phyloP scores from a whole-genome alignment of 495 filamentous ascomycete genomes.

The Gamarada debralockiae region DNA sequence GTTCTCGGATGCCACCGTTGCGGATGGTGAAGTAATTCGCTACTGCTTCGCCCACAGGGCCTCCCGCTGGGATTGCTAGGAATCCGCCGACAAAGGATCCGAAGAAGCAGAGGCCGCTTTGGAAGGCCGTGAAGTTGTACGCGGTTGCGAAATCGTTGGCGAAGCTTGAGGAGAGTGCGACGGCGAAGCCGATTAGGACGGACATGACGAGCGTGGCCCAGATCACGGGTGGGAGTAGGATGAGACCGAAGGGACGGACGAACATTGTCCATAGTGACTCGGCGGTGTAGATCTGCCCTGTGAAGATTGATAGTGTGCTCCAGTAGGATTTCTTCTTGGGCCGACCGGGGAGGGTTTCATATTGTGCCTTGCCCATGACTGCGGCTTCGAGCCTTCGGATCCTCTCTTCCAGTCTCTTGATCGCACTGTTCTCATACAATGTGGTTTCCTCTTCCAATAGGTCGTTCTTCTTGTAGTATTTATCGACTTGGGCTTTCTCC shows the following conservation, averaged over 20 bases:
- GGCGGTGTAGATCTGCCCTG: too few relatives aligned
- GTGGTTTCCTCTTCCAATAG: not conserved
- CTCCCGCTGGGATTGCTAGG: conserved; percentile 42
- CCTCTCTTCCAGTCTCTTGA: conserved; percentile 11
- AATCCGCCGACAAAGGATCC: conserved; percentile 42
- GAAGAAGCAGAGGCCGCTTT: conserved; percentile 45
- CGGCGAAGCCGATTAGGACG: conserved; percentile 5
- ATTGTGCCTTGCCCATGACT: conserved; percentile 1
- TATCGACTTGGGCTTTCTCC: conserved; percentile 7
- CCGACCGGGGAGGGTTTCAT: not conserved
- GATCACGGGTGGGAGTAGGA: conserved; percentile 45
- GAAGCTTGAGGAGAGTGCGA: conserved; percentile 24
- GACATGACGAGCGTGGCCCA: conserved; percentile 42
- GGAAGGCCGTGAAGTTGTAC: conserved; percentile 44
- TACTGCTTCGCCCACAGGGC: conserved; percentile 43
- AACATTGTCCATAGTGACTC: conserved; percentile 43
- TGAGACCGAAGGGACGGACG: conserved; percentile 41
- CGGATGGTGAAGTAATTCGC: conserved; percentile 46
- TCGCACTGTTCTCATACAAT: not conserved
- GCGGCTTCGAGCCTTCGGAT: conserved; percentile 11
- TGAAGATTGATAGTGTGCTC: conserved; percentile 4
- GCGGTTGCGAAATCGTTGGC: conserved; percentile 37
- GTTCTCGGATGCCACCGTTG: conserved; percentile 46
- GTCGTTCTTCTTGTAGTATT: not conserved
- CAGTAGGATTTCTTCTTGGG: conserved; percentile 5